These are phyloP conservation scores for Pinguiococcus pyrenoidosus DNA, from an alignment of 108 stramenopile genomes.

Conservation along the genomic window DNA sequence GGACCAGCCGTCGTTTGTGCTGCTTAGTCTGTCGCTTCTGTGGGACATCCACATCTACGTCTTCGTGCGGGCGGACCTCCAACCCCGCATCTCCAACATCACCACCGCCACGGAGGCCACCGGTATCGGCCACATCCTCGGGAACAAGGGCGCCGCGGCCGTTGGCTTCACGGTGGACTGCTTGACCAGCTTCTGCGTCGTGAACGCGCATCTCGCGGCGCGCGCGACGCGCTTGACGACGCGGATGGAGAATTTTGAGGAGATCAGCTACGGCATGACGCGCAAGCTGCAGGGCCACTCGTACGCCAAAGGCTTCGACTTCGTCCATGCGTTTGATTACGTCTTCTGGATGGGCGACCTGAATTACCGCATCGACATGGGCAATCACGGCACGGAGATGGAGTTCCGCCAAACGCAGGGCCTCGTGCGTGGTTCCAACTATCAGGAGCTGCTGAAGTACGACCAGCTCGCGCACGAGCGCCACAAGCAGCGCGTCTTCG, in stretches of 20 bases:
- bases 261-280: conserved; percentile 9
- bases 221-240: conserved; percentile 11
- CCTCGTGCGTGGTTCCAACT: conserved; percentile 11
- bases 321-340: conserved; percentile 14
- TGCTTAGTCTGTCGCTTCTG: neutral
- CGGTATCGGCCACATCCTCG: conserved; percentile 43
- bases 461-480: conserved; percentile 49
- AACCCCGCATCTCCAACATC: neutral
- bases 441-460: conserved; percentile 36
- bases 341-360: conserved; percentile 42
- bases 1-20: neutral
- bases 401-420: conserved; percentile 14
- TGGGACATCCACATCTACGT: conserved; percentile 9
- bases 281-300: too few relatives aligned
- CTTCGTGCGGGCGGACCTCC: neutral
- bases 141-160: conserved; percentile 48
- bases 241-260: conserved; percentile 10
- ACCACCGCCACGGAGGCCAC: conserved; percentile 9
- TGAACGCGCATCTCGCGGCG: conserved; percentile 45
- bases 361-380: conserved; percentile 43
- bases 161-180: conserved; percentile 22
- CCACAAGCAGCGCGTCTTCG: conserved; percentile 25
- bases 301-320: too few relatives aligned
- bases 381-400: conserved; percentile 42
- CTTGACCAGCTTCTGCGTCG: conserved; percentile 32